A percentile compares a stretch with the other conserved stretches of the same genome.
These are phyloP conservation scores for Sphaerulina musiva DNA, from an alignment of 2,329 filamentous ascomycete species.

Conservation along the genomic window DNA sequence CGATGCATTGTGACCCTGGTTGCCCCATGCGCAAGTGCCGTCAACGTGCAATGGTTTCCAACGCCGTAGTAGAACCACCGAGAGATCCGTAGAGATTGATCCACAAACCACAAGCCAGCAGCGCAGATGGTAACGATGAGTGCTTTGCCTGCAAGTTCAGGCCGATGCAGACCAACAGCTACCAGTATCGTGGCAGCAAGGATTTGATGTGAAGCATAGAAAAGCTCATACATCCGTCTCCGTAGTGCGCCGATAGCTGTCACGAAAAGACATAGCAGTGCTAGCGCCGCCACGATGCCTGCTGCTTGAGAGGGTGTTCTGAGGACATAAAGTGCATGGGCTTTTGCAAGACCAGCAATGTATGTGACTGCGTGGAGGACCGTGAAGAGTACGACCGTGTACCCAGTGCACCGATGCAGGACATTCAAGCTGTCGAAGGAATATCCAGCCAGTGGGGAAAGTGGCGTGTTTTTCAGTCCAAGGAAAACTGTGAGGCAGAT, in stretches of 20 bases:
- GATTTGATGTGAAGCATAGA: constrained; percentile 21
- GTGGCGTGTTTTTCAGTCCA: constrained; percentile 25
- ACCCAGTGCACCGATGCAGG: constrained; percentile 25
- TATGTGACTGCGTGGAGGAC: constrained; percentile 16
- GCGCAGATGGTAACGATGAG: constrained; percentile 21
- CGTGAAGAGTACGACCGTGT: constrained; percentile 21
- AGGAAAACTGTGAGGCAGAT: constrained; percentile 24
- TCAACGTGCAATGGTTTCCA: constrained; percentile 19
- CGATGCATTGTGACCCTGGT: constrained; percentile 19
- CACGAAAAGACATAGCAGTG: constrained; percentile 22
- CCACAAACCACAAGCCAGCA: constrained; percentile 16
- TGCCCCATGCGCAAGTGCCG: constrained; percentile 17
- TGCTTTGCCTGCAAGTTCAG: constrained; percentile 16
- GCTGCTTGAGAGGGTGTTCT: constrained; percentile 14
- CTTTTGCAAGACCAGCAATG: constrained; percentile 13
- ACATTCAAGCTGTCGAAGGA: constrained; percentile 25
- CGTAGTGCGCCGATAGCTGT: constrained; percentile 22
- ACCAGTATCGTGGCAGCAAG: constrained; percentile 19
- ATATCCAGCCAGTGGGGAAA: constrained; percentile 23
- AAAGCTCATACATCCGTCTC: constrained; percentile 23
- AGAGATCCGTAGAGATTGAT: constrained; percentile 17
- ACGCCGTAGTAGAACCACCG: constrained; percentile 19
- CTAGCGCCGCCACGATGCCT: constrained; percentile 20
- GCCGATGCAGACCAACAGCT: constrained; percentile 23
- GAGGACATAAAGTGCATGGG: constrained; percentile 12